Evolutionary conservation across 2,329 filamentous ascomycete genomes (phyloP), one percentile per base, ranked within the genome.

Genomic region (Xylaria arbuscula): DNA sequence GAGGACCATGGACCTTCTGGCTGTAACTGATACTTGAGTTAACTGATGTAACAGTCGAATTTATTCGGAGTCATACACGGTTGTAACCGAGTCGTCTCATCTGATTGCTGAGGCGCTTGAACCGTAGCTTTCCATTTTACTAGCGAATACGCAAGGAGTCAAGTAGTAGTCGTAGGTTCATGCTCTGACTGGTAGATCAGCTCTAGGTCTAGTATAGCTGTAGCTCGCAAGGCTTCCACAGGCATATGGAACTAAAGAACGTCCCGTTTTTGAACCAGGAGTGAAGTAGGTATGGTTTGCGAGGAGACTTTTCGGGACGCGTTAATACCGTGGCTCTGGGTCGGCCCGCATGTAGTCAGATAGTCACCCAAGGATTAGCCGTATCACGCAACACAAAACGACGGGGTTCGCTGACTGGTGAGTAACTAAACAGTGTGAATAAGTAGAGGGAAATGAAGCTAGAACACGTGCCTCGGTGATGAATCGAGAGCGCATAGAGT

Each of bases 271-370:
- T 22, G 55, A n/a, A 19, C 38, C 47, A 24, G 34, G 19, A 34
- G 59, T 22, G 50, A 36, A 28, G 32, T 36, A 22, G 19, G 47
- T 55, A 45, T 42, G 56, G 54, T 62, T 63, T 34, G 62, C 38
- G 66, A 68, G 45, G 19, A 42, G 38, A 62, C 42, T 62, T 45
- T 15, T 66, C 55, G 59, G 24, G 42, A 48, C 58, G 63, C 28
- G 51, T 60, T 56, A 67, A 63, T 71, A 69, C 69, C 69, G 64
- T 56, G 55, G 38, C 60, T 60, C 51, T 71, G 69, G 69, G 62
- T 71, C 69, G 58, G 53, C 67, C 67, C 51, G 64, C 67, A 64
- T 62, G 67, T 62, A 50, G 58, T 57, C 66, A 45, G 53, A 66
- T 57, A 50, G 60, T 45, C 53, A 70, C 47, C 67, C 60, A 56